Evolutionary conservation across 192 early-diverging fungal genomes (phyloP).

Genomic region (Rhizoclosmatium sp.): DNA sequence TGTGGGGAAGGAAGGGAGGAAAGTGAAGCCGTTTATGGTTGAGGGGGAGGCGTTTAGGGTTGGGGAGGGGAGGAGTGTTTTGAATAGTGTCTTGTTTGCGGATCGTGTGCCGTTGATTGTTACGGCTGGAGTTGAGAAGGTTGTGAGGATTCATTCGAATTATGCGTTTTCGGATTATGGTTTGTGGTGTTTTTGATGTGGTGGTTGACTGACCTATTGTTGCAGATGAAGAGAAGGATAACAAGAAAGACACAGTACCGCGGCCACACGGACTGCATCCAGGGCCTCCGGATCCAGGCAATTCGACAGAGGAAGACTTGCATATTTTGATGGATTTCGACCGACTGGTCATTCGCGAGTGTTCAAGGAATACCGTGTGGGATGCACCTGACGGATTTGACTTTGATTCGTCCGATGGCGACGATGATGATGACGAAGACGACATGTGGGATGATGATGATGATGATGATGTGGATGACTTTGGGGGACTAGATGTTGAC

Average conservation of each 20-base stretch:
- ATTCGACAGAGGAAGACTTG: neutral
- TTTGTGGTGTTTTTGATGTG: neutral
- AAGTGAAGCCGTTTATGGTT: conserved; percentile 13
- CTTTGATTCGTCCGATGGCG: neutral
- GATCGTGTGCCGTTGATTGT: conserved; percentile 22
- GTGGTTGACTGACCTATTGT: too few species aligned
- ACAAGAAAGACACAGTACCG: neutral
- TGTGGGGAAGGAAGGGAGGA: neutral
- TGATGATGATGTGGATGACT: too few species aligned
- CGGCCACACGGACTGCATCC: neutral
- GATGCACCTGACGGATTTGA: neutral
- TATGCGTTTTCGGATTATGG: conserved; percentile 12
- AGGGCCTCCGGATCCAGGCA: too few species aligned
- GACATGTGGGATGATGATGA: neutral
- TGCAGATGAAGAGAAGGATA: neutral
- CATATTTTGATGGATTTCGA: conserved; percentile 7
- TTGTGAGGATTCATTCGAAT: conserved; percentile 25
- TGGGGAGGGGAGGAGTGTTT: conserved; percentile 17
- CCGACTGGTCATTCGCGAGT: conserved; percentile 4
- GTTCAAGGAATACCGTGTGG: conserved; percentile 7
- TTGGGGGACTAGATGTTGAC: too few species aligned
- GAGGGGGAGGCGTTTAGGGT: conserved; percentile 17
- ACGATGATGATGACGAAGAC: neutral
- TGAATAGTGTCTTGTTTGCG: conserved; percentile 33
- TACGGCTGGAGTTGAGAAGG: conserved; percentile 38